These are phyloP conservation scores for Fusarium euwallaceae DNA, from an alignment of 2,329 filamentous ascomycete species.

Conservation along the genomic window DNA sequence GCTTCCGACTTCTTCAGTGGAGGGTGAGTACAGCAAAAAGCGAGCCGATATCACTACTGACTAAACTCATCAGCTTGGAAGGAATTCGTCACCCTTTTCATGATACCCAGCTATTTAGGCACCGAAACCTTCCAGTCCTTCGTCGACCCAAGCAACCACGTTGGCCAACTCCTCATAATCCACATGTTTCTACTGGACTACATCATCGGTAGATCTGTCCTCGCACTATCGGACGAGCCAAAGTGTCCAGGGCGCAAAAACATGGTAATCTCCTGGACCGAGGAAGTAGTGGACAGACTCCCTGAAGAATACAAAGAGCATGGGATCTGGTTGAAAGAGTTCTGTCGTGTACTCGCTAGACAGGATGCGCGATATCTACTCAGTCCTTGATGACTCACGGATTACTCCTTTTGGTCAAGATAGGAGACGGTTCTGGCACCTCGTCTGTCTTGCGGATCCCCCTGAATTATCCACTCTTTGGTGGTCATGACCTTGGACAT, in stretches of 20 bases:
- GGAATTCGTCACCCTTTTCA: neutral
- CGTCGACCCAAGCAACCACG: constrained; percentile 47
- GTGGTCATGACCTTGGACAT: neutral
- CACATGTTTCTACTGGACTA: constrained; percentile 54
- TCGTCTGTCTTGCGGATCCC: neutral
- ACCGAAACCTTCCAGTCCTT: constrained; percentile 52
- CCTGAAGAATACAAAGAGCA: constrained; percentile 35
- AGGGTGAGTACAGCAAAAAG: neutral
- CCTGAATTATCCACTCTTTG: neutral
- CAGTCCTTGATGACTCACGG: constrained; percentile 34
- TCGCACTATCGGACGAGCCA: constrained; percentile 36
- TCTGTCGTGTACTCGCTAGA: constrained; percentile 38
- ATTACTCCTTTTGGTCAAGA: neutral
- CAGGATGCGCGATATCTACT: constrained; percentile 45
- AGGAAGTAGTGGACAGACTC: constrained; percentile 33
- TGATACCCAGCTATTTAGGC: constrained; percentile 8
- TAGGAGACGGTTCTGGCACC: neutral
- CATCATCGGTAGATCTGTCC: constrained; percentile 41
- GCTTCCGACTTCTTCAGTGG: neutral
- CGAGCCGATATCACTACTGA: neutral
- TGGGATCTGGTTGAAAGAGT: constrained; percentile 38
- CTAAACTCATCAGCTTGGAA: neutral
- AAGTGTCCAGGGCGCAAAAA: constrained; percentile 42
- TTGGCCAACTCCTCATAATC: constrained; percentile 52
- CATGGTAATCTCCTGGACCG: constrained; percentile 44